Evolutionary conservation across 75 land plant species (phyloP).

Genomic region (Pseudotsuga menziesii): DNA sequence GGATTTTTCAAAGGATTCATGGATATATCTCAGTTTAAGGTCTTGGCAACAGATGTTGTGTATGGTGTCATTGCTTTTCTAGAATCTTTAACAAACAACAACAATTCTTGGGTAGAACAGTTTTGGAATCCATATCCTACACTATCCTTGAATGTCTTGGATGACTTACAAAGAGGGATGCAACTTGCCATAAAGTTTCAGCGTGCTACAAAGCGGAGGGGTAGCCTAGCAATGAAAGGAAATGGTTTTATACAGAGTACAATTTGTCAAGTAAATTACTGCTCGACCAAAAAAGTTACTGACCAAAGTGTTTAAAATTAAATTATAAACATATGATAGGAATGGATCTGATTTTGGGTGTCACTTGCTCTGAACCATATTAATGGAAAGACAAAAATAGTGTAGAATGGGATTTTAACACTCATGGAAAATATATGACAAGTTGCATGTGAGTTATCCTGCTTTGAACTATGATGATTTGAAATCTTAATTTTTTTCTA

Average conservation of each 20-base stretch:
- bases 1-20: constrained; percentile 67
- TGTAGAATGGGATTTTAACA: constrained; percentile 70
- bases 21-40: constrained; percentile 75
- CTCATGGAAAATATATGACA: constrained; percentile 19
- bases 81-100: constrained; percentile 53
- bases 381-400: constrained; percentile 71
- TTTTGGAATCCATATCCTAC: constrained; percentile 72
- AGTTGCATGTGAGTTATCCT: constrained; percentile 52
- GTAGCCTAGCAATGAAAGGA: no score
- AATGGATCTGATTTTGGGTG: constrained; percentile 81
- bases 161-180: constrained; percentile 73
- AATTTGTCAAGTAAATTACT: no score
- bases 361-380: constrained; percentile 68
- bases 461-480: not conserved
- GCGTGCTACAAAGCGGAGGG: no score
- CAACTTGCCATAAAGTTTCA: constrained; percentile 76
- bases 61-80: constrained; percentile 91
- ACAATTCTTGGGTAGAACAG: constrained; percentile 48
- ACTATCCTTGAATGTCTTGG: constrained; percentile 55
- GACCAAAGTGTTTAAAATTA: no score
- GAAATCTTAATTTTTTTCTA: not conserved
- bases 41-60: constrained; percentile 94
- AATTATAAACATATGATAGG: constrained; percentile 35
- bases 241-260: no score
- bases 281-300: no score